phyloP scores from a whole-genome alignment of 345 rosid genomes.

The Euphorbia tirucalli region DNA sequence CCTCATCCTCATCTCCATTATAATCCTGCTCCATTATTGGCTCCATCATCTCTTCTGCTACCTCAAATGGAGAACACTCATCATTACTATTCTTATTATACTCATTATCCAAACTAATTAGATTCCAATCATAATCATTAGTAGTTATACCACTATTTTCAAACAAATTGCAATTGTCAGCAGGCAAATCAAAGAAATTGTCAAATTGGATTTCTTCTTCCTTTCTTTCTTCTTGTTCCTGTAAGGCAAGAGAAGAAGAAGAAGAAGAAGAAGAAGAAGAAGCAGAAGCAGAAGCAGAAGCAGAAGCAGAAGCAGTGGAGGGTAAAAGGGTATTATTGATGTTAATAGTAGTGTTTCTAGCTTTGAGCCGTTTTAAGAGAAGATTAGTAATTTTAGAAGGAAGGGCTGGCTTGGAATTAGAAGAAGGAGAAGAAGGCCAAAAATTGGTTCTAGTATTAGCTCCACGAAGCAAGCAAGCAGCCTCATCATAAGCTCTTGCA shows the following conservation, averaged over 20 bases:
- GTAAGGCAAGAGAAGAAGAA: too few species aligned
- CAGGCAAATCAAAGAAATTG: slow-evolving; percentile 21
- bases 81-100: too few species aligned
- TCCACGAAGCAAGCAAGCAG: slow-evolving; percentile 53
- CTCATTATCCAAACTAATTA: too few species aligned
- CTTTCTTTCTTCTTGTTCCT: slow-evolving; percentile 9
- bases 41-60: slow-evolving; percentile 41
- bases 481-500: slow-evolving; percentile 56
- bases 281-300: not conserved
- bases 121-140: not conserved
- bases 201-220: slow-evolving; percentile 13
- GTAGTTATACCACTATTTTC: not conserved
- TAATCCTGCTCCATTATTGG: slow-evolving; percentile 14
- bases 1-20: slow-evolving; percentile 16
- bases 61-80: slow-evolving; percentile 37
- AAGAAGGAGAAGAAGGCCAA: slow-evolving; percentile 36
- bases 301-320: not conserved
- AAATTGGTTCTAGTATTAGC: slow-evolving; percentile 49
- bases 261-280: too few species aligned
- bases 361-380: slow-evolving; percentile 38
- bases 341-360: too few species aligned
- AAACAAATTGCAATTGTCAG: slow-evolving; percentile 11
- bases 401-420: slow-evolving; percentile 34
- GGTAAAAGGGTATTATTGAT: not conserved
- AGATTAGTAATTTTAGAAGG: slow-evolving; percentile 42